A percentile compares a stretch with the other conserved stretches of the same genome.
These are phyloP conservation scores for Blastobotrys terrestris DNA, from an alignment of 805 yeast genomes.

Conservation along the genomic window DNA sequence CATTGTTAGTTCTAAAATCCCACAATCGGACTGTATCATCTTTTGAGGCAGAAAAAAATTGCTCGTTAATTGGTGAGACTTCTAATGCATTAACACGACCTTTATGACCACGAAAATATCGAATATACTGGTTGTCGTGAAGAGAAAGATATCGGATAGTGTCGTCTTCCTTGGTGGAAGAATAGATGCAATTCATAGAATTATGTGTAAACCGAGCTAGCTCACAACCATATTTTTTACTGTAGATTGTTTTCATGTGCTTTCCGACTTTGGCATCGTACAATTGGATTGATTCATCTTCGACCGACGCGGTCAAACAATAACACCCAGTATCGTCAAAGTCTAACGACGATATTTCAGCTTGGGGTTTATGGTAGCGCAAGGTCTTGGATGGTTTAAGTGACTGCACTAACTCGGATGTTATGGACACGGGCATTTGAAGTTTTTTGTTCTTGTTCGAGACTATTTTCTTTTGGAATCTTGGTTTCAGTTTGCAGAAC, in stretches of 20 bases:
- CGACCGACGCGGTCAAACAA: constrained; percentile 72
- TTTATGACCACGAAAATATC: constrained; percentile 86
- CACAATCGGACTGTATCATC: constrained; percentile 82
- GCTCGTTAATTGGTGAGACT: constrained; percentile 62
- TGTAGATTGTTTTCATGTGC: constrained; percentile 52
- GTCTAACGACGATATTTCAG: constrained; percentile 40
- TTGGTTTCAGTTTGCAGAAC: too few species aligned
- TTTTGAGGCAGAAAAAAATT: constrained; percentile 57
- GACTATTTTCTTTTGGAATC: too few species aligned
- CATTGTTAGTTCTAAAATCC: constrained; percentile 69
- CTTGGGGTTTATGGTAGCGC: constrained; percentile 33
- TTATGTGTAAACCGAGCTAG: constrained; percentile 77
- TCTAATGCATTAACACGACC: constrained; percentile 67
- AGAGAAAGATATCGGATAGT: constrained; percentile 65
- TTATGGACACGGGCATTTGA: background rate
- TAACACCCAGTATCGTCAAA: constrained; percentile 81
- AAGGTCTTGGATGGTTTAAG: constrained; percentile 45
- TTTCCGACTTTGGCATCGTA: constrained; percentile 70
- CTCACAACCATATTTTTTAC: constrained; percentile 90
- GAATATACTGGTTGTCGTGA: constrained; percentile 67
- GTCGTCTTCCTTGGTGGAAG: constrained; percentile 73
- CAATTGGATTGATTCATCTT: constrained; percentile 77
- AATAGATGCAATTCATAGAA: constrained; percentile 66
- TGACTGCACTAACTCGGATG: constrained; percentile 15
- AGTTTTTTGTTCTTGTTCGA: too few species aligned